Base-by-base conservation (phyloP, 1,284 basidiomycete species). In the Ceratorhiza oryzae-sativae region DNA sequence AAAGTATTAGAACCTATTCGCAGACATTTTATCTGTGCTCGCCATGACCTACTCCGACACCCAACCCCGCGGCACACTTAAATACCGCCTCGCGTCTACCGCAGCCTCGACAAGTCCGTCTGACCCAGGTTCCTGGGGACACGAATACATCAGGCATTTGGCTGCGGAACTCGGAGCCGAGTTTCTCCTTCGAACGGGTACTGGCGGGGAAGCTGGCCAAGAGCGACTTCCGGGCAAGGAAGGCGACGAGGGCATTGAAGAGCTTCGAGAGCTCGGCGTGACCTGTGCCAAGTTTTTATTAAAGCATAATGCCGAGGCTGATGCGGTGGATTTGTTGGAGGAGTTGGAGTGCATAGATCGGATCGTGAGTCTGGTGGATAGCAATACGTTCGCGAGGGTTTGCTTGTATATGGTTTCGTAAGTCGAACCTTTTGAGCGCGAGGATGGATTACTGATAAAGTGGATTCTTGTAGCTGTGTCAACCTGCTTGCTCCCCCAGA, bases 1-100 rank as follows among this genome's bases (percentile, higher is more conserved):
- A 36, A 55, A 71, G 2, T 15, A 8, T 5, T 76, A 97, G 92
- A 90, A 92, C 75, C 87, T 98, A 39, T 96, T 99, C 78, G 95
- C 96, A n/a, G 97, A 98, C 76, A 98, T 99, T 74, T 87, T 99
- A 36, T 98, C 97, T 30, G 97, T 99, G 2, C 90, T 99, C 60
- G 97, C 97, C n/a, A 99, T 99, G 97, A 99, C 97, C 20, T 99
- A 99, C 81, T 98, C 96, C 5, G 97, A 99, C 82, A 97, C 94
- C 18, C 83, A 95, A 87, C 89, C 94, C 12, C 87, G 96, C 67
- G 97, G 97, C 72, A 99, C 97, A 1, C 90, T 99, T 32, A 89
- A 89, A 76, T 98, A 96, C 82, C 91, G 95, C 70, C 86, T 98
- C 41, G 85, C 93, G 61, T 92, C 94, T 8, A 86, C 88, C n/a